Conservation (phyloP, 140 eudicot genomes). For the Stevia rebaudiana region DNA sequence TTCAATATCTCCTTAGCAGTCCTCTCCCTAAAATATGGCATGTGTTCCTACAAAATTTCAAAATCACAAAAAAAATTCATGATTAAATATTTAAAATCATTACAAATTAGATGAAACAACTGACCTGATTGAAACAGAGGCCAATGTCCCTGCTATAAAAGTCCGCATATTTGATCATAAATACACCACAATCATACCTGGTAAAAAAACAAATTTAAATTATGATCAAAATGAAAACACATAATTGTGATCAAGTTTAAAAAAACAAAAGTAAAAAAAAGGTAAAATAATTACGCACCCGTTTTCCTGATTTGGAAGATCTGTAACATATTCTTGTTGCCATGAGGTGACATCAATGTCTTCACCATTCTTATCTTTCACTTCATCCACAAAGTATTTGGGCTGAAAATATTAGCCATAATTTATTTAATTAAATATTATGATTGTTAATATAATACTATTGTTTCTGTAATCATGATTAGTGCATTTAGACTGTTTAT, state of each 20-base stretch:
- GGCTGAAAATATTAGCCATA: slow-evolving; percentile 36
- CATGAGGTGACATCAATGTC: slow-evolving; percentile 65
- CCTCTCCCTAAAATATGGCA: slow-evolving; percentile 86
- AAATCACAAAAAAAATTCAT: slow-evolving; percentile 2
- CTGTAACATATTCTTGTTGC: slow-evolving; percentile 67
- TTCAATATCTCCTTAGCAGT: slow-evolving; percentile 78
- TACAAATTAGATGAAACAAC: neutral
- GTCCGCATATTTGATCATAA: slow-evolving; percentile 85
- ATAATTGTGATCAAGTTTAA: neutral
- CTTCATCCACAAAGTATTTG: slow-evolving; percentile 74
- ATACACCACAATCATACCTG: slow-evolving; percentile 95
- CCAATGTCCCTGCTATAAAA: slow-evolving; percentile 86
- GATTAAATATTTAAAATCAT: slow-evolving; percentile 4
- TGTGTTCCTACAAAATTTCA: slow-evolving; percentile 46
- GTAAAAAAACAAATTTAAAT: slow-evolving; percentile 3
- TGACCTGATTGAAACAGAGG: slow-evolving; percentile 78
- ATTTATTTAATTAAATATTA: neutral
- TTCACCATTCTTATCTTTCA: slow-evolving; percentile 75
- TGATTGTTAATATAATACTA: neutral
- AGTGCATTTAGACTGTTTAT: neutral
- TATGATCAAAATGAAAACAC: neutral
- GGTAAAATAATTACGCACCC: slow-evolving; percentile 39
- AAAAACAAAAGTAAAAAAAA: neutral
- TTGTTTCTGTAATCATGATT: neutral
- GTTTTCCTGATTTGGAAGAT: slow-evolving; percentile 81